phyloP scores from a whole-genome alignment of 2,329 filamentous ascomycete species.

The Aspergillus tamarii region DNA sequence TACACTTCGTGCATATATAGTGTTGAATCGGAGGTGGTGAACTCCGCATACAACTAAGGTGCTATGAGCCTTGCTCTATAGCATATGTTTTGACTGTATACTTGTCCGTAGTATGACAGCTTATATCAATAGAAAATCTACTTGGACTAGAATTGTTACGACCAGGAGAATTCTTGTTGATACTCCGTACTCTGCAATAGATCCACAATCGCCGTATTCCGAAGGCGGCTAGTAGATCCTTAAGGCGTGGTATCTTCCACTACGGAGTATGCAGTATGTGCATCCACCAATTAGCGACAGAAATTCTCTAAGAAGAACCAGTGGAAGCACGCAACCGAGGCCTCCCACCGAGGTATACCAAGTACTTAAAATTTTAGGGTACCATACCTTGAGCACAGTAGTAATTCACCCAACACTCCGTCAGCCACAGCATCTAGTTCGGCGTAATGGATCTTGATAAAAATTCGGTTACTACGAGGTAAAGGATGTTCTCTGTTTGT shows the following conservation, averaged over 20 bases:
- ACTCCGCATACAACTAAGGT: background rate
- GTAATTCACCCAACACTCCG: background rate
- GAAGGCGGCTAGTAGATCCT: slow-evolving; percentile 1
- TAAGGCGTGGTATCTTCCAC: background rate
- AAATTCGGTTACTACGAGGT: background rate
- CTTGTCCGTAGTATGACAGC: background rate
- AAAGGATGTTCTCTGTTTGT: too few species aligned
- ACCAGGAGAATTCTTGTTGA: background rate
- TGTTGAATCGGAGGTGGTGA: background rate
- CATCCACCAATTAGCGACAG: background rate
- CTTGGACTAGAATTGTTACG: background rate
- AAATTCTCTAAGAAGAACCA: background rate
- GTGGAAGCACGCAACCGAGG: background rate
- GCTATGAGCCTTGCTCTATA: background rate
- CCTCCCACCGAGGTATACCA: slow-evolving; percentile 1
- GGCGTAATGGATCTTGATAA: background rate
- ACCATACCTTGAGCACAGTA: background rate
- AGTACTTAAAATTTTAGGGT: slow-evolving; percentile 5
- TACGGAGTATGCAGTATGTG: background rate
- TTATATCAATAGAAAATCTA: background rate
- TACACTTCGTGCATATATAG: background rate
- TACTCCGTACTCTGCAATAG: background rate
- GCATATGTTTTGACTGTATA: background rate
- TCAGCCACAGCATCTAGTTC: background rate
- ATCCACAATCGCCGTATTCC: background rate